phyloP scores from a whole-genome alignment of 1,284 basidiomycete species.

The Gymnopus androsaceus region DNA sequence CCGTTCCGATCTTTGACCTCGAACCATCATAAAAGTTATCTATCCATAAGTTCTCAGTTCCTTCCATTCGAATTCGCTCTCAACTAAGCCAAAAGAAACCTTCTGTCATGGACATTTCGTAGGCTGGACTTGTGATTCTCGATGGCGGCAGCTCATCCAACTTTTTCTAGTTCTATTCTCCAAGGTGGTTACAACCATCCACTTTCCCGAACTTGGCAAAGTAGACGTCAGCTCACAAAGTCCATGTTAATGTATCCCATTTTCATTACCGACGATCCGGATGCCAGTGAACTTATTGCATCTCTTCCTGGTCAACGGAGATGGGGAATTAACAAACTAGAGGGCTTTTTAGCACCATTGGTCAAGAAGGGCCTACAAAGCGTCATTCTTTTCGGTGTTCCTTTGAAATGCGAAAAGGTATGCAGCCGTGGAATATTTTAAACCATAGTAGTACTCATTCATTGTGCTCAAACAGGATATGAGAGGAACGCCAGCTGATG shows the following conservation, averaged over 20 bases:
- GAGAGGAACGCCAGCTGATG: constrained; percentile 87
- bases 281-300: constrained; percentile 76
- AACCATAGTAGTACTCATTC: background rate
- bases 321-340: constrained; percentile 95
- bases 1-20: too few relatives aligned
- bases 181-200: constrained; percentile 94
- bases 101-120: constrained; percentile 45
- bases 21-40: too few relatives aligned
- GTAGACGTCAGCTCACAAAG: constrained; percentile 74
- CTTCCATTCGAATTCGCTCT: too few relatives aligned
- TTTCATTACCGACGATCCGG: constrained; percentile 91
- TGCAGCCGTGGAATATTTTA: constrained; percentile 26
- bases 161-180: constrained; percentile 64
- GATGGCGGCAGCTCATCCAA: background rate
- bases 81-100: background rate
- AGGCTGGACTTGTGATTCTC: constrained; percentile 18
- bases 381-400: constrained; percentile 97
- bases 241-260: constrained; percentile 98
- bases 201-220: constrained; percentile 84
- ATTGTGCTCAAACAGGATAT: constrained; percentile 61
- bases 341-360: constrained; percentile 84
- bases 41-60: too few relatives aligned
- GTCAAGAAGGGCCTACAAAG: constrained; percentile 89
- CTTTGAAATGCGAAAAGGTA: constrained; percentile 83
- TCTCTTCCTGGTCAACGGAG: constrained; percentile 85